Conservation (phyloP, 805 yeast species). For the Tetrapisispora fleetii region DNA sequence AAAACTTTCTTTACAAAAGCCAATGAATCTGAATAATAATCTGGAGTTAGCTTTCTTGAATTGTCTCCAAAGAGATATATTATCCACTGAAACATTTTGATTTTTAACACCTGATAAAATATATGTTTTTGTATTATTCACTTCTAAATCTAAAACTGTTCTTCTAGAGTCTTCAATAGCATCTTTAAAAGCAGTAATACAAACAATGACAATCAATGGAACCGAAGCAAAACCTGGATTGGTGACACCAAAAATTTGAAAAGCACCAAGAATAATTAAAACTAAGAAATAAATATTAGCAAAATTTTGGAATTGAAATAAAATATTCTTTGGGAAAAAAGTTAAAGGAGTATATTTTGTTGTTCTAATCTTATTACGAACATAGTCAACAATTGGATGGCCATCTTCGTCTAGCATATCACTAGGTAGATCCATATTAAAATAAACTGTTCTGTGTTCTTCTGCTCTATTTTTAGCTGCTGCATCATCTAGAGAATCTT, state of each 20-base stretch:
- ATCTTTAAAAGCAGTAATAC: slow-evolving; percentile 67
- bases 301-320: slow-evolving; percentile 72
- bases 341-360: slow-evolving; percentile 89
- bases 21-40: slow-evolving; percentile 19
- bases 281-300: slow-evolving; percentile 84
- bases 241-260: slow-evolving; percentile 72
- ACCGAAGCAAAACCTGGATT: slow-evolving; percentile 66
- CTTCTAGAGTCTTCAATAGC: slow-evolving; percentile 77
- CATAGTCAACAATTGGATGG: slow-evolving; percentile 46
- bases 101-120: slow-evolving; percentile 48
- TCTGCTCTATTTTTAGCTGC: slow-evolving; percentile 31
- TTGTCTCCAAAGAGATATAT: slow-evolving; percentile 57
- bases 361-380: slow-evolving; percentile 88
- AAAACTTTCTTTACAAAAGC: slow-evolving; percentile 19
- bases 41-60: slow-evolving; percentile 47
- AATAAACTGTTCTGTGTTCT: slow-evolving; percentile 43
- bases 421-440: slow-evolving; percentile 53
- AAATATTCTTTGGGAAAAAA: slow-evolving; percentile 77
- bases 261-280: slow-evolving; percentile 68
- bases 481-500: slow-evolving; percentile 22
- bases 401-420: slow-evolving; percentile 50
- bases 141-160: slow-evolving; percentile 60
- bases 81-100: slow-evolving; percentile 52
- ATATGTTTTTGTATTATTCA: slow-evolving; percentile 66
- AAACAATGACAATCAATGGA: slow-evolving; percentile 69